A percentile compares a stretch with the other conserved stretches of the same genome.
phyloP scores from a whole-genome alignment of 768 basidiomycete genomes.

The Trametes sanguinea region DNA sequence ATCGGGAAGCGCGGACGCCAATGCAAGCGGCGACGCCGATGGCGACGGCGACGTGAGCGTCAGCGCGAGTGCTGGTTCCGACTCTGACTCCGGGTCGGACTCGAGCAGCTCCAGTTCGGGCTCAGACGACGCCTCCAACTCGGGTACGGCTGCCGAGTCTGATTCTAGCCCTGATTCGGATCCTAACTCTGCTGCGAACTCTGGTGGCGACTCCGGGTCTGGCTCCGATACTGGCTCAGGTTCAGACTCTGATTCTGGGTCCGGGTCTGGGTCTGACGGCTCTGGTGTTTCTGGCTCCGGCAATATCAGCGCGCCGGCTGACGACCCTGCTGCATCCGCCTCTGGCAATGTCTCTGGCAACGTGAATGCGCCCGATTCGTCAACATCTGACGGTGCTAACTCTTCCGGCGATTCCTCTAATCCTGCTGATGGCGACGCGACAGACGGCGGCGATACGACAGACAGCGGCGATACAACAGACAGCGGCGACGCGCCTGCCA shows the following conservation, averaged over 20 bases:
- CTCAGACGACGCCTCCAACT: background rate
- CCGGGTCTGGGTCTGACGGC: background rate
- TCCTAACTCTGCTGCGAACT: background rate
- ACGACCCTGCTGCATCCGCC: background rate
- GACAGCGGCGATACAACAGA: background rate
- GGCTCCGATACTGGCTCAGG: background rate
- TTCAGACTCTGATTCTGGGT: background rate
- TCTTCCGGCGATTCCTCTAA: background rate
- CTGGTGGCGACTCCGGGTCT: background rate
- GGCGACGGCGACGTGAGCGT: background rate
- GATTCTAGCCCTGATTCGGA: background rate
- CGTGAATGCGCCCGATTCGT: background rate
- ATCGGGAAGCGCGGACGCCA: background rate
- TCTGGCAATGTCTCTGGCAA: background rate
- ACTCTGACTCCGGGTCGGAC: background rate
- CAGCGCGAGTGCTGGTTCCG: background rate
- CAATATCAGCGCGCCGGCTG: background rate
- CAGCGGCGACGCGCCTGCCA: background rate
- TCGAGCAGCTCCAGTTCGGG: background rate
- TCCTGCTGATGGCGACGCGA: background rate
- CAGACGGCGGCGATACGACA: background rate
- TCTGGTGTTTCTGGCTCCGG: conserved; percentile 1
- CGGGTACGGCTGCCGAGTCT: background rate
- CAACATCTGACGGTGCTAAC: background rate
- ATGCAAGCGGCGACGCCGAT: background rate